Conservation (phyloP, 768 basidiomycete species). For the Chlorophyllum brunneum region DNA sequence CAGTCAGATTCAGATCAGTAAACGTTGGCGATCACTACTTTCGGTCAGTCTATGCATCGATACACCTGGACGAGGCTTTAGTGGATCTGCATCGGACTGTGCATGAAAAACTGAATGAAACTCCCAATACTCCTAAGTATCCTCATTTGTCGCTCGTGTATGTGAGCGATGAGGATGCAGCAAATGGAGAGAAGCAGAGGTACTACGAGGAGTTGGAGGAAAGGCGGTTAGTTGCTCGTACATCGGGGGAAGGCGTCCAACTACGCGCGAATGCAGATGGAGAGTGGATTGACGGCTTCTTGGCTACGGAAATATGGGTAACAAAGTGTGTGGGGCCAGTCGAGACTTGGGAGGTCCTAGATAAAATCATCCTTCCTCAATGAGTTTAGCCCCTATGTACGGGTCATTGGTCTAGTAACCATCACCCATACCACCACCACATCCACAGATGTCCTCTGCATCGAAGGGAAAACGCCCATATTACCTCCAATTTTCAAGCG, state of each 20-base stretch:
- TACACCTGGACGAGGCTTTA: slow-evolving; percentile 44
- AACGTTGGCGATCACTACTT: slow-evolving; percentile 62
- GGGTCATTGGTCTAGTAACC: slow-evolving; percentile 3
- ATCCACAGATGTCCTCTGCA: not conserved
- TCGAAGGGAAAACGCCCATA: not conserved
- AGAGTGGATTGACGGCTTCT: slow-evolving; percentile 40
- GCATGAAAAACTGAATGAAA: slow-evolving; percentile 31
- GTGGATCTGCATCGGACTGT: slow-evolving; percentile 45
- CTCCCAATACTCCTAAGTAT: slow-evolving; percentile 51
- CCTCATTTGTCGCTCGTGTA: slow-evolving; percentile 78
- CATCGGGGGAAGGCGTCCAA: slow-evolving; percentile 27
- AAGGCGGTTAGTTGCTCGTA: not conserved
- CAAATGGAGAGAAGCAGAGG: slow-evolving; percentile 42
- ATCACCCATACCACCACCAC: not conserved
- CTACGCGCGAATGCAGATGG: slow-evolving; percentile 25
- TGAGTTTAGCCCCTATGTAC: not conserved
- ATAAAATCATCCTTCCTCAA: slow-evolving; percentile 22
- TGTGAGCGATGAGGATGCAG: slow-evolving; percentile 61
- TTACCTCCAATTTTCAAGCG: slow-evolving; percentile 9
- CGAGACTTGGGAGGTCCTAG: slow-evolving; percentile 50
- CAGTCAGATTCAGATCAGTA: slow-evolving; percentile 48
- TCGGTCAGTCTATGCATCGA: slow-evolving; percentile 62
- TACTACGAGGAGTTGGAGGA: slow-evolving; percentile 41
- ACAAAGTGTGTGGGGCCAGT: slow-evolving; percentile 59
- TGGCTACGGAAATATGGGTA: slow-evolving; percentile 53